phyloP scores from a whole-genome alignment of 2,329 filamentous ascomycete species.

The Fusarium staphyleae region DNA sequence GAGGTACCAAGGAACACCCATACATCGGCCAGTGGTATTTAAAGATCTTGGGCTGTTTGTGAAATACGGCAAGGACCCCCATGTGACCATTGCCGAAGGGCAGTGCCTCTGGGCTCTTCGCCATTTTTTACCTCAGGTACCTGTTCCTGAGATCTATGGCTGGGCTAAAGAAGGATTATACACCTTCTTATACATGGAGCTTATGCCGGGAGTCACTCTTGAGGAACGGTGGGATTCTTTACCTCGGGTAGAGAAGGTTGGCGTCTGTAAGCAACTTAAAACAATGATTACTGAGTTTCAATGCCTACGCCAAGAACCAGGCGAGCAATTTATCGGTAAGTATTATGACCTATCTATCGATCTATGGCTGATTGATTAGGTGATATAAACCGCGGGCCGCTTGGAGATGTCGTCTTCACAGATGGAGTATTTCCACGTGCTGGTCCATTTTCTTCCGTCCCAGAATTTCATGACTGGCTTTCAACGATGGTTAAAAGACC shows the following conservation, averaged over 20 bases:
- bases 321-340: conserved; percentile 10
- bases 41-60: conserved; percentile 20
- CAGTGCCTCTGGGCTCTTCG: not conserved
- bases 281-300: not conserved
- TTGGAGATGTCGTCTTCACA: conserved; percentile 12
- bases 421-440: not conserved
- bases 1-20: not conserved
- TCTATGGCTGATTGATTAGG: conserved; percentile 2
- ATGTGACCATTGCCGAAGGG: not conserved
- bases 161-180: not conserved
- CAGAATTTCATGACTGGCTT: conserved; percentile 22
- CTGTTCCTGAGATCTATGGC: conserved; percentile 28
- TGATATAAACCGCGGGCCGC: conserved; percentile 10
- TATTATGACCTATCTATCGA: not conserved
- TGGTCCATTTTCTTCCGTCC: conserved; percentile 11
- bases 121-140: conserved; percentile 9
- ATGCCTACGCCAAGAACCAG: conserved; percentile 4
- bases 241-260: not conserved
- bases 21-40: not conserved
- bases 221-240: conserved; percentile 6
- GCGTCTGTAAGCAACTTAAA: conserved; percentile 3
- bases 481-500: conserved; percentile 11
- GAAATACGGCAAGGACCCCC: conserved; percentile 5
- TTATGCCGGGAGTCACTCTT: conserved; percentile 4
- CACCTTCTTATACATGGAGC: conserved; percentile 18